These are phyloP conservation scores for Aurantiochytrium sp. DNA, from an alignment of 108 stramenopile species.

Conservation along the genomic window DNA sequence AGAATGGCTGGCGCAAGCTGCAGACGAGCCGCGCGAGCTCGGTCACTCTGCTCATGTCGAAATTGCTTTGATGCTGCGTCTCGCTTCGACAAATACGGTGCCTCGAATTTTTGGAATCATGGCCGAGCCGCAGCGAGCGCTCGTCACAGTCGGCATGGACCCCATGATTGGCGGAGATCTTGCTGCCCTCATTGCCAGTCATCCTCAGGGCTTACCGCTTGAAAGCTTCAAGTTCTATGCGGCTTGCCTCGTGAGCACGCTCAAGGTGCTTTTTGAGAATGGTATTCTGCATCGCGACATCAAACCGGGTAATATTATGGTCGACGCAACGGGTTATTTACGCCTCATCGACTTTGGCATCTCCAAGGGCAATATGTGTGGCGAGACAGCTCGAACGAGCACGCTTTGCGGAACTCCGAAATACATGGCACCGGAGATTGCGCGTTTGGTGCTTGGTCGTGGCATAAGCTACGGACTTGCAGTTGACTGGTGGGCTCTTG, in stretches of 20 bases:
- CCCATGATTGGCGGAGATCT: not conserved
- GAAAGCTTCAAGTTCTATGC: not conserved
- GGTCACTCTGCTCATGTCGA: not conserved
- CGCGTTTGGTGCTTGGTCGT: conserved; percentile 34
- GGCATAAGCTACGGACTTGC: conserved; percentile 86
- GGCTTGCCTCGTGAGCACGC: not conserved
- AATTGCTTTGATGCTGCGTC: not conserved
- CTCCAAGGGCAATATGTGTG: conserved; percentile 17
- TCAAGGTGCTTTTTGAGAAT: not conserved
- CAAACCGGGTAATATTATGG: not conserved
- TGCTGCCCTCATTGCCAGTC: not conserved
- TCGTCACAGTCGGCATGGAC: not conserved
- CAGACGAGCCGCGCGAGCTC: not conserved
- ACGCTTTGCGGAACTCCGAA: conserved; percentile 56
- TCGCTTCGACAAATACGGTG: not conserved
- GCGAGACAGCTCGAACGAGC: conserved; percentile 28
- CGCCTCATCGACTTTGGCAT: not conserved
- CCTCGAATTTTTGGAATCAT: not conserved
- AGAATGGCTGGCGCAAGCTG: too few relatives aligned
- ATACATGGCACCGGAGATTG: conserved; percentile 75
- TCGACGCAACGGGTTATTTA: not conserved
- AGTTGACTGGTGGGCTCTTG: conserved; percentile 93
- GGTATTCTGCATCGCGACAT: not conserved
- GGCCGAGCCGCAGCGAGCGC: not conserved
- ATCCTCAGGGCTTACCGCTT: not conserved